Conservation (phyloP, 768 basidiomycete species). For the Xerocomellus intermedius region DNA sequence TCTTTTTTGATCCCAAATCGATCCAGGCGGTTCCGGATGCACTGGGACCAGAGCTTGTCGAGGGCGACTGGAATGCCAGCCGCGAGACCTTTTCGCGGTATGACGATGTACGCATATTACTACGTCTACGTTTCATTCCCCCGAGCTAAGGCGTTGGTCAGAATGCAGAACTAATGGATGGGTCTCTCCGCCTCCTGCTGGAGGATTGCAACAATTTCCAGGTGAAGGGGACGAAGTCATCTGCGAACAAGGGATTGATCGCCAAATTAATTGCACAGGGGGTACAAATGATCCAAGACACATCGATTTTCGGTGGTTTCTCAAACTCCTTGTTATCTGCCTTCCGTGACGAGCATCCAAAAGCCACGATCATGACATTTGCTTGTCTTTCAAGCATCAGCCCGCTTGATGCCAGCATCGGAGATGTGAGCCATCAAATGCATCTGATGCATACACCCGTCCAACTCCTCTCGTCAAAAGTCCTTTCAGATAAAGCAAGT, state of each 20-base stretch:
- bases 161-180: slow-evolving; percentile 69
- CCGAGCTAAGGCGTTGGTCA: slow-evolving; percentile 25
- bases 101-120: slow-evolving; percentile 47
- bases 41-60: slow-evolving; percentile 38
- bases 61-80: slow-evolving; percentile 57
- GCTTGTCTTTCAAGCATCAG: slow-evolving; percentile 52
- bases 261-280: slow-evolving; percentile 44
- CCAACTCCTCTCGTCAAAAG: slow-evolving; percentile 25
- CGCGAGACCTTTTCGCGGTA: slow-evolving; percentile 51
- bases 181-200: slow-evolving; percentile 59
- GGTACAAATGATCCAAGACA: slow-evolving; percentile 65
- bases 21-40: slow-evolving; percentile 62
- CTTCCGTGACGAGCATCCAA: slow-evolving; percentile 67
- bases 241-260: neutral
- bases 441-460: neutral
- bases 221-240: slow-evolving; percentile 36
- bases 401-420: slow-evolving; percentile 33
- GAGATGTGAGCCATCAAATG: slow-evolving; percentile 42
- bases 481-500: slow-evolving; percentile 39
- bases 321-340: slow-evolving; percentile 53
- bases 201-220: slow-evolving; percentile 78
- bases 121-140: neutral
- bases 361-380: slow-evolving; percentile 56
- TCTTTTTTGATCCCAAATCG: slow-evolving; percentile 61
- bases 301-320: slow-evolving; percentile 64